Evolutionary conservation across 305 asterid genomes (phyloP).

Genomic region (Stenogyne calaminthoides): DNA sequence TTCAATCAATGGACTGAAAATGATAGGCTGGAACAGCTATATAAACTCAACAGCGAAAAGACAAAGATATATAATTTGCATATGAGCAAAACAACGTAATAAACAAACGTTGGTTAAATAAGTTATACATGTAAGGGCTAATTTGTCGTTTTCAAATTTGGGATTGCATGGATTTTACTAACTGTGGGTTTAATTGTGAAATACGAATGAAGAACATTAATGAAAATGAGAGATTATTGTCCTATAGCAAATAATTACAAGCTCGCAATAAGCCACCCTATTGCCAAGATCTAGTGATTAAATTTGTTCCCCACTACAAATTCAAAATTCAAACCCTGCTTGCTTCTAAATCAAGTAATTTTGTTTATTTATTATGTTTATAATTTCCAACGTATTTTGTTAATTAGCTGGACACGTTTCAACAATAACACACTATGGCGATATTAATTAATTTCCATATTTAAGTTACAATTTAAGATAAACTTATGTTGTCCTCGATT

Average conservation of each 20-base stretch:
- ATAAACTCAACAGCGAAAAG: background rate
- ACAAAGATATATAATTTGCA: background rate
- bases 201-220: slow-evolving; percentile 10
- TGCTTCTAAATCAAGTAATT: background rate
- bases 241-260: slow-evolving; percentile 1
- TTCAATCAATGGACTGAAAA: slow-evolving; percentile 31
- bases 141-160: background rate
- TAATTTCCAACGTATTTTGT: background rate
- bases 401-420: background rate
- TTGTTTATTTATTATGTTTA: background rate
- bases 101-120: background rate
- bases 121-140: background rate
- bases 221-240: slow-evolving; percentile 2
- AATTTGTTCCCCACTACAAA: background rate
- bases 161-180: background rate
- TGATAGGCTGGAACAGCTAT: slow-evolving; percentile 36
- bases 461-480: too few species aligned
- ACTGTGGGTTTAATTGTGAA: background rate
- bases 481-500: too few species aligned
- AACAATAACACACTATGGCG: background rate
- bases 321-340: background rate
- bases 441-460: background rate
- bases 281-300: background rate
- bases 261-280: slow-evolving; percentile 7
- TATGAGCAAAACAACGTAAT: background rate